Evolutionary conservation across 2,329 filamentous ascomycete species (phyloP), one percentile per base, ranked within the genome.

Genomic region (Cercospora sp.): DNA sequence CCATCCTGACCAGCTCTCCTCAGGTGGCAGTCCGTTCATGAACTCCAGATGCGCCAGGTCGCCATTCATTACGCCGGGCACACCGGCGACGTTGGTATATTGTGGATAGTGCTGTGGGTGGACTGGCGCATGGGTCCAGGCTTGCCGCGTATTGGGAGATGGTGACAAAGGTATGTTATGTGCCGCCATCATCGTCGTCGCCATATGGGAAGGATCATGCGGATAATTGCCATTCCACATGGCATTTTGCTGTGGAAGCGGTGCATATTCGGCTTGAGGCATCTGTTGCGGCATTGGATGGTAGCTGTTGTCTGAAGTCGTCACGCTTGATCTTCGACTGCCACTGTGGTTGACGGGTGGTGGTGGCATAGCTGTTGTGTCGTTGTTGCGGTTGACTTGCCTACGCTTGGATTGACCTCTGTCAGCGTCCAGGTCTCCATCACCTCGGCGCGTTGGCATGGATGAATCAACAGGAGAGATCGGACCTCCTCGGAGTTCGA

Each of bases 401-500:
- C 72, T 63, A 6, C 72, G 66, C 57, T 74, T 74, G 28, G 63
- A 20, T 3, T 67, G 39, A 5, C 67, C 66, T 60, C 70, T 63
- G 16, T 72, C 69, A 0, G 31, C 45, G 9, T 73, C 72, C 3
- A 71, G 10, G 6, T 61, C 64, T 5, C 66, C 66, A 55, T 71
- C 72, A 53, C 64, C 65, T 61, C 73, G 65, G 28, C 73, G 68
- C 12, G 69, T 67, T 5, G 73, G 67, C 7, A 71, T 66, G 3
- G 67, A 60, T 3, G 63, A 51, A 12, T 60, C 63, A 7, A 63
- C 64, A 2, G 72, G 70, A 53, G 72, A 73, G 45, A 73, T 72
- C 0, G 73, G 71, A 31, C 71, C 72, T 36, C 70, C 71, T 39
- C 72, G 67, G 2, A 75, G 65, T 58, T 73, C 72, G 3, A 71